These are phyloP conservation scores for Colletotrichum chlorophyti DNA, from an alignment of 2,329 filamentous ascomycete genomes.

Conservation along the genomic window DNA sequence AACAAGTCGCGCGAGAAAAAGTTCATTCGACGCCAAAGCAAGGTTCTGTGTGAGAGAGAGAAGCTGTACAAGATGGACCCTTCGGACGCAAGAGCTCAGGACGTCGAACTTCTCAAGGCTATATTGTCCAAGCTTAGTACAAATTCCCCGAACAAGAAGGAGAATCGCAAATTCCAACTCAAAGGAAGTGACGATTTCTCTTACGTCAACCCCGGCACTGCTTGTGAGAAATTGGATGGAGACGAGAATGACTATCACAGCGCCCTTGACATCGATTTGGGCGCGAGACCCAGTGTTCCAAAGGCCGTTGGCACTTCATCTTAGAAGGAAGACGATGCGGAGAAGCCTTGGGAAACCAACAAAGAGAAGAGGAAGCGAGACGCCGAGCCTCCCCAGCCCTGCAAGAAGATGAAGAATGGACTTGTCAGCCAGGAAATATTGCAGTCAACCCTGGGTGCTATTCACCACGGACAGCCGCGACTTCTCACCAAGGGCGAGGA, in stretches of 20 bases:
- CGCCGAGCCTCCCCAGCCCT: background rate
- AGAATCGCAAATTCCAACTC: background rate
- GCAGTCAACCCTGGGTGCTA: background rate
- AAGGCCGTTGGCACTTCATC: background rate
- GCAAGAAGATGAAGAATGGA: background rate
- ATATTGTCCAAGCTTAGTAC: conserved; percentile 1
- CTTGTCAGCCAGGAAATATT: background rate
- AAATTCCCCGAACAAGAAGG: background rate
- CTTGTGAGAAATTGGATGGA: background rate
- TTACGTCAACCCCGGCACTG: background rate
- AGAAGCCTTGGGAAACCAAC: background rate
- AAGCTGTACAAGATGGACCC: conserved; percentile 6
- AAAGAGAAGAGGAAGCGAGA: conserved; percentile 4
- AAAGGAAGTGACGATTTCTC: background rate
- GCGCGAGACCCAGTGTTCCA: background rate
- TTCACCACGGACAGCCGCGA: background rate
- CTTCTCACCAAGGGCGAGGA: background rate
- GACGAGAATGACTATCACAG: background rate
- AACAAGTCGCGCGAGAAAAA: background rate
- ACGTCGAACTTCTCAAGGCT: conserved; percentile 1
- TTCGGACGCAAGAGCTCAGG: background rate
- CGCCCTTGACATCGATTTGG: conserved; percentile 4
- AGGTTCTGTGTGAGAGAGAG: background rate
- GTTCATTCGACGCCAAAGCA: conserved; percentile 5
- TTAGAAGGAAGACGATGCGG: conserved; percentile 1